Evolutionary conservation across 768 basidiomycete species (phyloP).

Genomic region (Cyclocybe cylindracea): DNA sequence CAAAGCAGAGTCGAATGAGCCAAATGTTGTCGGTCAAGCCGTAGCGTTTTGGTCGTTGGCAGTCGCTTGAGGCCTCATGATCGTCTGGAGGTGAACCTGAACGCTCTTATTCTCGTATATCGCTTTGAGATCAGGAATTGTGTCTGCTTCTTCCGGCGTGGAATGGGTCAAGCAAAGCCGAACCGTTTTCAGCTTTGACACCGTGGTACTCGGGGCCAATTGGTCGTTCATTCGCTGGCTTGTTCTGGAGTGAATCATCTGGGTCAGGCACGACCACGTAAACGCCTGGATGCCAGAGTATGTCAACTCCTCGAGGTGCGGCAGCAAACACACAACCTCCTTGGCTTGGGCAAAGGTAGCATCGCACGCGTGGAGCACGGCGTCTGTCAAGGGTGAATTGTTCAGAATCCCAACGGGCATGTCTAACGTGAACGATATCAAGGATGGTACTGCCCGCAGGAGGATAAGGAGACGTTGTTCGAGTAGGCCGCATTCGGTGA

Average conservation of each 20-base stretch:
- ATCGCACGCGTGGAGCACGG: slow-evolving; percentile 1
- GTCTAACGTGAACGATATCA: background rate
- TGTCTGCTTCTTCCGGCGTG: too few species aligned
- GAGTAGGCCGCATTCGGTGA: slow-evolving; percentile 9
- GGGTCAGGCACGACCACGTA: background rate
- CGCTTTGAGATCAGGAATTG: too few species aligned
- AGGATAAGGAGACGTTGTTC: slow-evolving; percentile 10
- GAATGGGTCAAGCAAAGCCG: too few species aligned
- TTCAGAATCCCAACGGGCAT: background rate
- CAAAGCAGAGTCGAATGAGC: too few species aligned
- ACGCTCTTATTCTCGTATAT: too few species aligned
- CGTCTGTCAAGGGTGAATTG: slow-evolving; percentile 1
- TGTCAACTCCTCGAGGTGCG: slow-evolving; percentile 1
- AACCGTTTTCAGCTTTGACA: too few species aligned
- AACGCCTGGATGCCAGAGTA: background rate
- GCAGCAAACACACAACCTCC: background rate
- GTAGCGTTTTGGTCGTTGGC: too few species aligned
- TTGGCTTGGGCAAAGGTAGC: background rate
- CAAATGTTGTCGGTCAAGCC: too few species aligned
- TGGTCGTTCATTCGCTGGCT: too few species aligned
- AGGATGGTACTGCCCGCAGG: background rate
- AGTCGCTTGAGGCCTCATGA: too few species aligned
- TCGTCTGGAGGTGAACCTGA: too few species aligned
- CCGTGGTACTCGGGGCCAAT: too few species aligned
- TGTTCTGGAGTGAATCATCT: slow-evolving; percentile 3